phyloP scores from a whole-genome alignment of 495 filamentous ascomycete genomes.

The Aspergillus olivimuriae region DNA sequence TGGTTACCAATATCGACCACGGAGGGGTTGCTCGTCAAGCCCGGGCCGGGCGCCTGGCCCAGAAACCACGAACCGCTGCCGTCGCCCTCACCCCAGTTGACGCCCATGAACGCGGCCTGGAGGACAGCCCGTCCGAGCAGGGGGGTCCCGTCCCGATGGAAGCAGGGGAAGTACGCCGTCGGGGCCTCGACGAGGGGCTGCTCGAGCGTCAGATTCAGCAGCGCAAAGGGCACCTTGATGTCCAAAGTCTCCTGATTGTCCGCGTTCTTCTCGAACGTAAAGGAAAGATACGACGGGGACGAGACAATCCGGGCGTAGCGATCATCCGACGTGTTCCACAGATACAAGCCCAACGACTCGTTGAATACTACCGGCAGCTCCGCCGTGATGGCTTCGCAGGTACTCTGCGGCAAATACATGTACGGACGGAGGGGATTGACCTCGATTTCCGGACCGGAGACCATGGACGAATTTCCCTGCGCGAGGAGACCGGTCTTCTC shows the following conservation, averaged over 20 bases:
- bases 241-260: constrained; percentile 27
- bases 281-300: constrained; percentile 44
- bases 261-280: constrained; percentile 34
- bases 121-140: constrained; percentile 49
- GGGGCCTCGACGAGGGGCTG: constrained; percentile 36
- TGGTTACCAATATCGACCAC: constrained; percentile 1
- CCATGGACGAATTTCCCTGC: constrained; percentile 23
- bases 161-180: constrained; percentile 49
- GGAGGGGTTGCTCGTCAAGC: neutral
- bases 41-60: constrained; percentile 9
- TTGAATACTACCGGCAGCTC: constrained; percentile 41
- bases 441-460: constrained; percentile 15
- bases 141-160: constrained; percentile 21
- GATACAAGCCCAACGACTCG: constrained; percentile 34
- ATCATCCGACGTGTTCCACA: constrained; percentile 41
- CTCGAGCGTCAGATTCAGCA: constrained; percentile 47
- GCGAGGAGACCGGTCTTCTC: constrained; percentile 29
- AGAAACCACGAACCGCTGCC: constrained; percentile 11
- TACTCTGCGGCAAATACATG: constrained; percentile 41
- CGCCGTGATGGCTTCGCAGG: constrained; percentile 43
- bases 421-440: constrained; percentile 40
- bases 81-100: constrained; percentile 33
- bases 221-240: constrained; percentile 48
- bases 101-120: constrained; percentile 50
- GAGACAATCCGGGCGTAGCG: constrained; percentile 36